Evolutionary conservation across 192 early-diverging fungal genomes (phyloP), one percentile per base, ranked within the genome.

Genomic region (Jimgerdemannia flammicorona): DNA sequence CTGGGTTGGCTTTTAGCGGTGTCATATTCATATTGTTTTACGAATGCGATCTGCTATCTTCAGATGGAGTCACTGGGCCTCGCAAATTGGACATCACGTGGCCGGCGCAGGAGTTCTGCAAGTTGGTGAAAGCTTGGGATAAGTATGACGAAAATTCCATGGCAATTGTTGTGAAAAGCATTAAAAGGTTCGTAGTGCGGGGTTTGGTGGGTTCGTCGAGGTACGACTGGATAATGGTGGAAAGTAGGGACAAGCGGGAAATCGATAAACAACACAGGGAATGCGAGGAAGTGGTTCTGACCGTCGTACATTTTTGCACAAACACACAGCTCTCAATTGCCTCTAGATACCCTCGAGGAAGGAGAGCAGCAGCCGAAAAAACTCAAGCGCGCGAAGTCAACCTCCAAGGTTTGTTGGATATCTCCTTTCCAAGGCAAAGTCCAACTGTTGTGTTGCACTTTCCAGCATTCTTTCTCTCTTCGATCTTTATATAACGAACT

Each of bases 71-170:
- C 3, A 76, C 80, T 6, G 90, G 77, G n/a, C 85, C 84, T 40
- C 78, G 89, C 14, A 88, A 88, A 64, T 78, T 97, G 81, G 92
- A 97, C 73, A 84, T 98, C 29, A 84, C 89, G 14, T 89, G 92
- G 86, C 94, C 95, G 6, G 93, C 89, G n/a, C 76, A 84, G 18
- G 95, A 96, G 71, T 99, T 96, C 85, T 91, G 87, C 29, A 87
- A 88, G 8, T 79, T 96, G 64, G 93, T 99, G 70, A 94, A 94
- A 69, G 69, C 72, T 20, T 95, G 93, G 93, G 93, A 95, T 76
- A 85, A 89, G 69, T 96, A 83, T 75, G 93, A 95, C 68, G 84
- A 85, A 6, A 72, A 74, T 42, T 79, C 72, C 19, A 95, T 94
- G 93, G 88, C 81, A 7, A 88, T 96, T 66, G 79, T 83, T 18